These are phyloP conservation scores for Rauvolfia tetraphylla DNA, from an alignment of 257 asterid species.

Conservation along the genomic window DNA sequence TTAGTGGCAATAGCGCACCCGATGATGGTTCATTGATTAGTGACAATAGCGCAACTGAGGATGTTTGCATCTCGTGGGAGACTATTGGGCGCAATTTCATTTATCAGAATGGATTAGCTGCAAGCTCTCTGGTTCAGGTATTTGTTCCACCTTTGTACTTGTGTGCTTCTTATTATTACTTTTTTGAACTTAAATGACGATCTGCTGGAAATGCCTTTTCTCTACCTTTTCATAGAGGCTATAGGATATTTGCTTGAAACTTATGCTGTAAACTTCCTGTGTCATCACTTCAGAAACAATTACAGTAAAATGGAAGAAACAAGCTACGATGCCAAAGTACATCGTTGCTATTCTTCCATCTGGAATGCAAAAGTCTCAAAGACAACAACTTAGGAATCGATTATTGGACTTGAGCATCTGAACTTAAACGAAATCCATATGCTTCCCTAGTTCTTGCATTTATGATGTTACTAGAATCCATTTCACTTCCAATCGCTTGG, in stretches of 20 bases:
- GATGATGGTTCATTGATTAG: slow-evolving; percentile 23
- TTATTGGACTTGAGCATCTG: not conserved
- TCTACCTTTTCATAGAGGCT: not conserved
- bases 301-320: not conserved
- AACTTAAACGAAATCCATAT: not conserved
- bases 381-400: not conserved
- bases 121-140: slow-evolving; percentile 41
- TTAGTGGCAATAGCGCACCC: slow-evolving; percentile 20
- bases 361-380: not conserved
- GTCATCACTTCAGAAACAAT: not conserved
- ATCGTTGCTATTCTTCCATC: not conserved
- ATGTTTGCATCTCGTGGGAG: slow-evolving; percentile 30
- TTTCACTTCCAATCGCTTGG: not conserved
- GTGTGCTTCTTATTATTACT: not conserved
- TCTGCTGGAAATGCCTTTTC: not conserved
- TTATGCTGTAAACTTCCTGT: too few species aligned
- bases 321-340: not conserved
- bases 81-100: slow-evolving; percentile 34
- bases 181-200: not conserved
- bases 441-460: not conserved
- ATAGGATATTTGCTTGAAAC: not conserved
- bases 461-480: not conserved
- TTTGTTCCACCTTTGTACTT: not conserved
- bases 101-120: slow-evolving; percentile 41
- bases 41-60: slow-evolving; percentile 24